Evolutionary conservation across 2,329 filamentous ascomycete genomes (phyloP), one percentile per base, ranked within the genome.

Genomic region (Fusarium mundagurra): DNA sequence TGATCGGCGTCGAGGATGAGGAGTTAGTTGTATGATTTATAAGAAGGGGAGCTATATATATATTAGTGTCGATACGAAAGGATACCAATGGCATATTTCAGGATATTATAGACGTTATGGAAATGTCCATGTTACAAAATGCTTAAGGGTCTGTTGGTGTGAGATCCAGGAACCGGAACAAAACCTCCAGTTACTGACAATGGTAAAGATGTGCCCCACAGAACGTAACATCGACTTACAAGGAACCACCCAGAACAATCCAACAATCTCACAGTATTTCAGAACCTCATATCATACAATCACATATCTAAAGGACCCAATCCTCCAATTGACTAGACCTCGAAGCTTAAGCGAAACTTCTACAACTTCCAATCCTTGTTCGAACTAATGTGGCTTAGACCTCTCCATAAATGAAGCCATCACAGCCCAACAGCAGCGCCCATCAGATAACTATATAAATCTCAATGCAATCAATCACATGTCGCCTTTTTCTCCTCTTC

Each of bases 1-100:
- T 47, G 47, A 41, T 47, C 11, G 39, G 38, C 45, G 44, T 39
- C 33, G 51, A 29, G 27, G 50, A 36, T 31, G 61, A 53, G 64
- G 54, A 61, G 67, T 66, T 63, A 53, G 67, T 71, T 63, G 71
- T 51, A 65, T 69, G 63, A 67, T 66, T 74, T 70, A 69, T 57
- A 38, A 72, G 60, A 53, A 68, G 45, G 41, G 47, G 51, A 44
- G 43, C 18, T 33, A 53, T 64, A 36, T 64, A 36, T 63, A 50
- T 33, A 41, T 39, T 41, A 66, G 34, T 75, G 27, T 41, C 47
- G 45, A 72, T 29, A 68, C 61, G 38, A 63, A 68, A 69, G 67
- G 61, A 74, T 75, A 75, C 72, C 72, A 75, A 63, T 61, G 61
- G 29, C 51, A 73, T 61, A 54, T 39, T 67, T 60, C 24, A 22